Conservation (phyloP, 1,284 basidiomycete species). For the Cryptococcus neoformans region DNA sequence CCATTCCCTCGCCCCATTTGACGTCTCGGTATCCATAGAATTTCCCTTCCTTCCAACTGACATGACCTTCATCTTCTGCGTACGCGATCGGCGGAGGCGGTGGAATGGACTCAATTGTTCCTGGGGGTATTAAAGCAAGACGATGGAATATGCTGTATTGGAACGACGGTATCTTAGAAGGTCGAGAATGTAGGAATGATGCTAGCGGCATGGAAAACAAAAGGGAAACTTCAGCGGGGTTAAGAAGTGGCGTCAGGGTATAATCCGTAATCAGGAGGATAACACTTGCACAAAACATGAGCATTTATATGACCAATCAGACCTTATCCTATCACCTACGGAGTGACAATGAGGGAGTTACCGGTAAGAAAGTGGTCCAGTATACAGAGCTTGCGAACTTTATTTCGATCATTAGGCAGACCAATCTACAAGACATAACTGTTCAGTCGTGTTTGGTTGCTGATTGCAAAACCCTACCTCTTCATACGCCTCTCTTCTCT, state of each 20-base stretch:
- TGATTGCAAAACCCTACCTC: constrained; percentile 53
- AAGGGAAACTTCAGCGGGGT: constrained; percentile 67
- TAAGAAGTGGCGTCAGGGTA: constrained; percentile 65
- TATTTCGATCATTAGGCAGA: constrained; percentile 63
- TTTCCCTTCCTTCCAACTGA: constrained; percentile 34
- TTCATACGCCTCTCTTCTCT: constrained; percentile 72
- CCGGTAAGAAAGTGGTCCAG: constrained; percentile 72
- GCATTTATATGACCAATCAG: not conserved
- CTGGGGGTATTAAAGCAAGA: constrained; percentile 13
- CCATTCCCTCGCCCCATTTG: constrained; percentile 48
- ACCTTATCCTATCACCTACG: constrained; percentile 54
- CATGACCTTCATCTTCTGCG: constrained; percentile 9
- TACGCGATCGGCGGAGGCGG: constrained; percentile 24
- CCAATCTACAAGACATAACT: constrained; percentile 60
- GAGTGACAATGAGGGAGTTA: constrained; percentile 69
- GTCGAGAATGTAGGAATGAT: constrained; percentile 64
- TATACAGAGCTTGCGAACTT: constrained; percentile 67
- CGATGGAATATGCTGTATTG: constrained; percentile 34
- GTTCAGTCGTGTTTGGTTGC: not conserved
- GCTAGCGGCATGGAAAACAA: constrained; percentile 77
- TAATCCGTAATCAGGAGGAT: constrained; percentile 72
- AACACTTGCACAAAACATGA: constrained; percentile 54
- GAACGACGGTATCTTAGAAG: constrained; percentile 57
- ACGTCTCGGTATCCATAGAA: constrained; percentile 66
- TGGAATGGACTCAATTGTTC: constrained; percentile 8